Base-by-base conservation (phyloP, 73 alveolate species). In the Symbiodinium natans region DNA sequence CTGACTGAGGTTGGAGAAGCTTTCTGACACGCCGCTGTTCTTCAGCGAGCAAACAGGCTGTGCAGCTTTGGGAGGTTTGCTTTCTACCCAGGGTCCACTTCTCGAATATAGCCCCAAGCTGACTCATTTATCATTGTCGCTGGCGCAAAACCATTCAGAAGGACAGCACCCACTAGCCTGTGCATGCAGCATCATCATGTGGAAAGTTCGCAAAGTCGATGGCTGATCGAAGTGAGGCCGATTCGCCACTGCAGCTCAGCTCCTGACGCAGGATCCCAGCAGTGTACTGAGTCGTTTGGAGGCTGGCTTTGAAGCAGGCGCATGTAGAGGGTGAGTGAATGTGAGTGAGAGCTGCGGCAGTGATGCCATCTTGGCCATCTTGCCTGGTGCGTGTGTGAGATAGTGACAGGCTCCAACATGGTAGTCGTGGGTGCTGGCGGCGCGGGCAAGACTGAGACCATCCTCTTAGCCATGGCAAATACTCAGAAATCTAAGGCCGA, bases 371-470 rank as follows among this genome's bases (percentile, higher is more conserved):
- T 46, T 13, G n/a, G n/a, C n/a, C n/a, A n/a, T n/a, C n/a, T n/a
- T n/a, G n/a, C n/a, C n/a, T n/a, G n/a, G n/a, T n/a, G n/a, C n/a
- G n/a, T n/a, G n/a, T n/a, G n/a, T n/a, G n/a, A n/a, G n/a, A n/a
- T 13, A 8, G 77, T 6, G 29, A 19, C 33, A 59, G 77, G 77
- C 77, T 59, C 77, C 33, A 59, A 59, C 77, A 59, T 59, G 27
- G 77, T 59, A 4, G 77, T 59, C 33, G 77, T 59, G 77, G 77
- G 77, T n/a, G 77, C 77, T 25, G 77, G 77, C 77, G 77, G 77
- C 77, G 77, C 77, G 36, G 77, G 77, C 77, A 59, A 59, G 77
- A 59, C 77, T n/a, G 77, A 59, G 77, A 59, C 77, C 77, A 59
- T 59, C 77, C 33, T 59, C 36, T n/a, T 59, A n/a, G 77, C 77